phyloP scores from a whole-genome alignment of 371 early-diverging fungal genomes.

The Lichtheimia hyalospora region DNA sequence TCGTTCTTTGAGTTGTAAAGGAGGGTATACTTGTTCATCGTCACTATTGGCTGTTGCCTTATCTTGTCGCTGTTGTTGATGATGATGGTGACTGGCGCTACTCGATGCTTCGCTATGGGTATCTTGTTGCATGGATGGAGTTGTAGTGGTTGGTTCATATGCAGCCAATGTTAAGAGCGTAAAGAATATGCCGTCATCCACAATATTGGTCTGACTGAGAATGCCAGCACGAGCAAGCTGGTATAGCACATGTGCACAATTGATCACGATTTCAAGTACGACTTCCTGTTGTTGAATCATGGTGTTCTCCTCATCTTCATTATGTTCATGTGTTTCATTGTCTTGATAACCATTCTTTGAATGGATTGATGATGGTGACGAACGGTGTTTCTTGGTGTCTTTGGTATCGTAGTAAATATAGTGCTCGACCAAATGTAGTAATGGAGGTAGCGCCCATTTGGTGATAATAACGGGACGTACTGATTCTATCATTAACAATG shows the following conservation, averaged over 20 bases:
- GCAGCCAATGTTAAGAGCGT: slow-evolving; percentile 31
- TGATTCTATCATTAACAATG: slow-evolving; percentile 25
- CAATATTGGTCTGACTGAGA: slow-evolving; percentile 37
- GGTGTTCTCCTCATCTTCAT: background rate
- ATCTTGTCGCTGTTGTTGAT: background rate
- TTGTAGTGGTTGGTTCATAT: slow-evolving; percentile 16
- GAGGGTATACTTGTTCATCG: slow-evolving; percentile 6
- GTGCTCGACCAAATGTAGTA: slow-evolving; percentile 33
- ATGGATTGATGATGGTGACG: slow-evolving; percentile 2
- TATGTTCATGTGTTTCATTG: slow-evolving; percentile 1
- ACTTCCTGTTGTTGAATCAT: slow-evolving; percentile 16
- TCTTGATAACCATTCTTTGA: slow-evolving; percentile 8
- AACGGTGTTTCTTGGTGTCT: slow-evolving; percentile 5
- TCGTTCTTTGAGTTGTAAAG: slow-evolving; percentile 21
- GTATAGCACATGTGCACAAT: slow-evolving; percentile 44
- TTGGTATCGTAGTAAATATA: slow-evolving; percentile 21
- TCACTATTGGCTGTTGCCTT: background rate
- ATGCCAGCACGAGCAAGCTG: slow-evolving; percentile 46
- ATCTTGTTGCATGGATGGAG: background rate
- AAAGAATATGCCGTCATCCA: slow-evolving; percentile 39
- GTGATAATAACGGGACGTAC: slow-evolving; percentile 52
- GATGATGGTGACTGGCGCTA: background rate
- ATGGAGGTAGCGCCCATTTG: slow-evolving; percentile 50
- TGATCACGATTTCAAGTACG: slow-evolving; percentile 37
- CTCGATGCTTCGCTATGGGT: background rate